phyloP scores from a whole-genome alignment of 139 green algal species.

The Ettlia oleoabundans region DNA sequence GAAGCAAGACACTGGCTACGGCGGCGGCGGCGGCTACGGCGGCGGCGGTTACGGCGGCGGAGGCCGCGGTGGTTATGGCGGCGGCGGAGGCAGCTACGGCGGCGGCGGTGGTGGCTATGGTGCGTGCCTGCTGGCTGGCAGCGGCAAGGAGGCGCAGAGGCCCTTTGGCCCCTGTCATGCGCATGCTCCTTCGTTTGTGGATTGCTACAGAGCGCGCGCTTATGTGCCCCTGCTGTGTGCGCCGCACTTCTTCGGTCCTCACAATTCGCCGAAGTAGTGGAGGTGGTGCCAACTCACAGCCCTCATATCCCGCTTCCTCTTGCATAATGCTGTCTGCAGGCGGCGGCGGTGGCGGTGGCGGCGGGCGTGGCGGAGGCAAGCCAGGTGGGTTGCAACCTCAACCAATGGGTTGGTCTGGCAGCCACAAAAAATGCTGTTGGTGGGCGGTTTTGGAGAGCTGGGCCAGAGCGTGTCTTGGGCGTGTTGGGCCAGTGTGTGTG shows the following conservation, averaged over 20 bases:
- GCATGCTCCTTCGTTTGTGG: too few relatives aligned
- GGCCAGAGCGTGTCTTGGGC: background rate
- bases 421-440: background rate
- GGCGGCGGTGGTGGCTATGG: conserved; percentile 34
- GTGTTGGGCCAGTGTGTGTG: background rate
- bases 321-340: too few relatives aligned
- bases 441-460: background rate
- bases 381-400: background rate
- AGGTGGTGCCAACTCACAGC: too few relatives aligned
- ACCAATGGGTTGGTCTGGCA: background rate
- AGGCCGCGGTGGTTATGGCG: conserved; percentile 35
- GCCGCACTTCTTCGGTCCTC: too few relatives aligned
- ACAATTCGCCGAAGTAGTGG: too few relatives aligned
- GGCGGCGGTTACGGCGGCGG: conserved; percentile 40
- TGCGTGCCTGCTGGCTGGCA: too few relatives aligned
- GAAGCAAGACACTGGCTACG: conserved; percentile 36
- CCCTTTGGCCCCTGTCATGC: too few relatives aligned
- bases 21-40: conserved; percentile 42
- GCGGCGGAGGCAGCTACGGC: conserved; percentile 21
- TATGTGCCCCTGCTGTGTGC: too few relatives aligned
- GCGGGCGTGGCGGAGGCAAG: conserved; percentile 18
- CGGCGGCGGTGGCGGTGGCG: conserved; percentile 27
- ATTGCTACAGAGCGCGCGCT: too few relatives aligned
- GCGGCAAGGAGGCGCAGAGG: too few relatives aligned
- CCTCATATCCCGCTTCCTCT: too few relatives aligned